A percentile compares a stretch with the other conserved stretches of the same genome.
Conservation (phyloP, 768 basidiomycete species). For the Tricholoma flavovirens region DNA sequence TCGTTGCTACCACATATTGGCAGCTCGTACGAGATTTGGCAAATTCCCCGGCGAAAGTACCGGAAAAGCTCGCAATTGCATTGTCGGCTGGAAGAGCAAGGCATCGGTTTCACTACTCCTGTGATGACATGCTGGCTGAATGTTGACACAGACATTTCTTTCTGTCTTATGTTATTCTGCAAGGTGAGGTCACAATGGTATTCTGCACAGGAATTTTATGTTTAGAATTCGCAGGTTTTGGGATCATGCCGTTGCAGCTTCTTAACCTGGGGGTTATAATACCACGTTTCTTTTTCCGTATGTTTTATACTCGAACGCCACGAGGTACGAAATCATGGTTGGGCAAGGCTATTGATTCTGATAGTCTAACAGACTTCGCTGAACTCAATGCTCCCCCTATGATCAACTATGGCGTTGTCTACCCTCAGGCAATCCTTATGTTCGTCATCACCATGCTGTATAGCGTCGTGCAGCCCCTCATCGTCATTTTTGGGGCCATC, state of each 20-base stretch:
- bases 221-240: conserved; percentile 51
- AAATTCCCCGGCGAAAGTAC: conserved; percentile 89
- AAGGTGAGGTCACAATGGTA: conserved; percentile 41
- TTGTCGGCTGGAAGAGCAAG: conserved; percentile 74
- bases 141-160: conserved; percentile 60
- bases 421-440: conserved; percentile 93
- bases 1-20: conserved; percentile 88
- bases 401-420: conserved; percentile 97
- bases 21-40: conserved; percentile 88
- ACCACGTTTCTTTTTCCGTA: conserved; percentile 65
- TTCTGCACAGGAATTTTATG: conserved; percentile 5
- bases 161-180: conserved; percentile 77
- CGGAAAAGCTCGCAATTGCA: conserved; percentile 85
- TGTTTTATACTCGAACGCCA: conserved; percentile 84
- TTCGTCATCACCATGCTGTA: conserved; percentile 94
- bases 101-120: conserved; percentile 25
- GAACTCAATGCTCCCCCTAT: conserved; percentile 96
- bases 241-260: conserved; percentile 93
- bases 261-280: conserved; percentile 88
- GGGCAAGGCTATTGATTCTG: background rate
- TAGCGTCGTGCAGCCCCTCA: conserved; percentile 93
- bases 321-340: conserved; percentile 48
- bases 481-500: conserved; percentile 89
- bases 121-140: background rate
- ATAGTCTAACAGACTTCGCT: conserved; percentile 67